Base-by-base conservation (phyloP, 257 asterid genomes). In the Cordia subcordata region DNA sequence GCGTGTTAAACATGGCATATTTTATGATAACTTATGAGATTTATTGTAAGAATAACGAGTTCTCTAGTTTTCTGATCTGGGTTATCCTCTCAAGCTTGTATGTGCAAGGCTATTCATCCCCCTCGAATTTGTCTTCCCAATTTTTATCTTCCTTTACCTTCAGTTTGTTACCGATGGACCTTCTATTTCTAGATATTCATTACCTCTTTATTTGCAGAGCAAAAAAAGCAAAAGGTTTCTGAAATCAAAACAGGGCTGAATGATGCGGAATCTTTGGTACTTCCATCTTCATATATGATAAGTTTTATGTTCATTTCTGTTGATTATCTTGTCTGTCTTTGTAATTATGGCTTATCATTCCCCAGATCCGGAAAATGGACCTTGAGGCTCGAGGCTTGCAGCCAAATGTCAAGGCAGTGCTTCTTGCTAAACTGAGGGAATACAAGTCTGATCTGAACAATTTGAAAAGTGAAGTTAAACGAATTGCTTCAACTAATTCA, bases 251-350 rank as follows among this genome's bases (percentile, higher is more conserved):
- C 73, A 58, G 90, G 94, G 62, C 53, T 88, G 56, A 89, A 88
- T 53, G 84, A 83, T 64, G 96, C 95, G 8, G 96, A 88, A n/a
- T 72, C 88, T 52, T 62, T 85, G 96, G 96, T 89, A 74, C 21
- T 45, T 12, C 4, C 16, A 3, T 17, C 53, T 51, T 61, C 4
- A 38, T 42, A 42, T 9, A 8, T 35, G 23, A 12, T 10, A 19
- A 45, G 5, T 27, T 1, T 61, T 11, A 1, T 39, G 61, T 62
- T 63, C 19, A 15, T 64, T 42, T 61, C 2, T 23, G 46, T 38
- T 13, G 8, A 35, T 21, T 15, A 42, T 46, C 5, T 21, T 32
- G 56, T 47, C 10, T 38, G 13, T 58, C 27, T 49, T 33, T 50
- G 60, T 73, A 54, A 63, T 47, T 27, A 22, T 72, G 60, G 59